Conservation (phyloP, 768 basidiomycete species). For the Amylocystis lapponica region DNA sequence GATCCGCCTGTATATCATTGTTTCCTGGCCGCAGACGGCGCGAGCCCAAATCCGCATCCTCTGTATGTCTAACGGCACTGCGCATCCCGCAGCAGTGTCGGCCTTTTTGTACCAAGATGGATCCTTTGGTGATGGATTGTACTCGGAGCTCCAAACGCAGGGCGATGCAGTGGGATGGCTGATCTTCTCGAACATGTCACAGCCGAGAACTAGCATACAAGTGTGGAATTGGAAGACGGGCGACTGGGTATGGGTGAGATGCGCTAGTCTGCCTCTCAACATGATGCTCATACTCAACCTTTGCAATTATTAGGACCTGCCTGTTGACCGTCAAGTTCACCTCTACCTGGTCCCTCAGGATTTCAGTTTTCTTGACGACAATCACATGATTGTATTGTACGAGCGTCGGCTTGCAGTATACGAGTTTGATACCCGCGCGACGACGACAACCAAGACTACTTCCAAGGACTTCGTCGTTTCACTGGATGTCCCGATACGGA, state of each 20-base stretch:
- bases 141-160: constrained; percentile 51
- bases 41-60: constrained; percentile 32
- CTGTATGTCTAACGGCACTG: constrained; percentile 38
- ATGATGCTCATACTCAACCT: not conserved
- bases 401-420: too few species aligned
- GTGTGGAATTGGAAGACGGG: constrained; percentile 72
- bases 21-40: too few species aligned
- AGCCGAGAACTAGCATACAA: constrained; percentile 42
- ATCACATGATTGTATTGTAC: too few species aligned
- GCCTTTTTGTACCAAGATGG: constrained; percentile 20
- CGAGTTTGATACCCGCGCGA: too few species aligned
- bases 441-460: too few species aligned
- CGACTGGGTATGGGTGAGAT: constrained; percentile 39
- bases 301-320: not conserved
- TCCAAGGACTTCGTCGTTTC: too few species aligned
- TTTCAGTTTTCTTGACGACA: too few species aligned
- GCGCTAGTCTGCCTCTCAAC: too few species aligned
- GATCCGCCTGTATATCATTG: too few species aligned
- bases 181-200: constrained; percentile 28
- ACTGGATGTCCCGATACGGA: too few species aligned
- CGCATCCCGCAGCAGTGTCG: constrained; percentile 40
- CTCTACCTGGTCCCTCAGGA: too few species aligned
- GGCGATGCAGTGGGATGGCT: constrained; percentile 47
- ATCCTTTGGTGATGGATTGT: constrained; percentile 24
- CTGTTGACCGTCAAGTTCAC: constrained; percentile 15